Evolutionary conservation across 2,329 filamentous ascomycete species (phyloP), one percentile per base, ranked within the genome.

Genomic region (Claviceps sp.): DNA sequence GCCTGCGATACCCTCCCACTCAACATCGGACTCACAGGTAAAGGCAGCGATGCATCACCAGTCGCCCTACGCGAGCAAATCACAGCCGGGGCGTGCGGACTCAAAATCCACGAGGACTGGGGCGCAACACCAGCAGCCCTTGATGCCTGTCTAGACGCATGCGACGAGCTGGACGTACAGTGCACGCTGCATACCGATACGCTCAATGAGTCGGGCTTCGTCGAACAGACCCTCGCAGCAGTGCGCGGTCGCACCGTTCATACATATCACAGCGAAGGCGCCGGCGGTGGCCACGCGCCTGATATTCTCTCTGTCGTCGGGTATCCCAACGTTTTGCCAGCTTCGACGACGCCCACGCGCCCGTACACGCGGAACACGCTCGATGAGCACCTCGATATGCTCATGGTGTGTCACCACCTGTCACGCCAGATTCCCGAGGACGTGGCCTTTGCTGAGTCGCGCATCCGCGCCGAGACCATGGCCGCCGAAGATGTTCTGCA

Each of bases 101-200:
- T 97, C 54, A 97, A 97, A 67, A 75, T 97, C 6, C 91, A 97
- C 67, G 91, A 97, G 70, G 91, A 97, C 67, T 97, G 91, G 91
- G 91, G 91, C 50, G 82, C 79, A 22, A 96, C 91, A 1, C 91
- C 91, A 0, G 85, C 88, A 1, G 89, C 89, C 22, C 97, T 97
- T 62, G 90, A 97, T 66, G 77, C 85, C 2, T 96, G 91, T 62
- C 76, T 95, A 11, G 71, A 71, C 1, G 85, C 96, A 44, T 96
- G 90, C 65, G 91, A 97, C 61, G 85, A 95, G 63, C 79, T 88
- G 52, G 91, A 97, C 62, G 81, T 97, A 26, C 91, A 97, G 67
- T 94, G 87, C 58, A 80, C 95, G 57, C 94, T 97, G 60, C 91
- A 96, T 66, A 96, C 90, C 0, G 91, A 97, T 67, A 96, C 91